phyloP scores from a whole-genome alignment of 345 rosid species.

The Citrus maxima region DNA sequence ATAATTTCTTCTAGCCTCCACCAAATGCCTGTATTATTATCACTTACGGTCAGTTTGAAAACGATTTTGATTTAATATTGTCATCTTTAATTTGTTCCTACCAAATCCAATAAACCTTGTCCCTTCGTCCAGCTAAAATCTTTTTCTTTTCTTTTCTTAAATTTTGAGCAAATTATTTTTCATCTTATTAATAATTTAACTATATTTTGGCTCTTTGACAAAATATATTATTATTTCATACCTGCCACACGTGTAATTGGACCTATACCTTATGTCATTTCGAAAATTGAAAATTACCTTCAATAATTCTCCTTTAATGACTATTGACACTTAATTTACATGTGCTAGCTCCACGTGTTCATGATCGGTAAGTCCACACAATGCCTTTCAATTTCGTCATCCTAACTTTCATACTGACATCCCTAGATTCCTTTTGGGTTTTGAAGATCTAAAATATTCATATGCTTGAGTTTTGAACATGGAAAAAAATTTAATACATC shows the following conservation, averaged over 20 bases:
- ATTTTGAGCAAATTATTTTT: background rate
- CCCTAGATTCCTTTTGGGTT: background rate
- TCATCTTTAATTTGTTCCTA: background rate
- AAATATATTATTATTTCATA: background rate
- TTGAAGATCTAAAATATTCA: background rate
- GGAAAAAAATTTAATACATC: background rate
- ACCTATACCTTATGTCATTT: background rate
- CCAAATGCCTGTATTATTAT: conserved; percentile 16
- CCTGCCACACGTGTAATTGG: background rate
- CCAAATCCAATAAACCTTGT: conserved; percentile 20
- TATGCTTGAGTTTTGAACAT: background rate
- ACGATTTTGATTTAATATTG: background rate
- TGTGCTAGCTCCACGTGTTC: background rate
- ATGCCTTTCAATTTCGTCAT: background rate
- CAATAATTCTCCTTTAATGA: background rate
- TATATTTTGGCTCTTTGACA: background rate
- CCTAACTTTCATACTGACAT: background rate
- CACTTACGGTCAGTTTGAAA: background rate
- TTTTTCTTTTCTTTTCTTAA: background rate
- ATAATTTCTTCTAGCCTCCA: conserved; percentile 6
- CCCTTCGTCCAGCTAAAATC: conserved; percentile 2
- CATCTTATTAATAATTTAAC: background rate
- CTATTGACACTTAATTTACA: background rate
- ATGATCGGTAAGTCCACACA: background rate
- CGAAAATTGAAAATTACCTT: background rate